phyloP scores from a whole-genome alignment of 2,329 filamentous ascomycete species.

The Aspergillus fructus region DNA sequence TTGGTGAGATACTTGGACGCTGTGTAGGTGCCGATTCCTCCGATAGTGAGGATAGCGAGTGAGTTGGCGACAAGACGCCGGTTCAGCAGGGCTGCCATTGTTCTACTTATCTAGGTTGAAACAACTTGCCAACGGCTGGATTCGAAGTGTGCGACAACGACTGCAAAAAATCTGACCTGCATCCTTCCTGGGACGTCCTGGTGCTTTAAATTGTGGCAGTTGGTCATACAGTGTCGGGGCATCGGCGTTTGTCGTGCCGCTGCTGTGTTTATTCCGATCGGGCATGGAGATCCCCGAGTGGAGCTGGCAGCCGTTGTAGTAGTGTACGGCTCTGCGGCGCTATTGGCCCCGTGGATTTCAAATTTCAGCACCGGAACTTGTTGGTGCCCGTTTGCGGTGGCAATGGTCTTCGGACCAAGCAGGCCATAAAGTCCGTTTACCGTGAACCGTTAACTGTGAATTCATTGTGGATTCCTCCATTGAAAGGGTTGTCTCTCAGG shows the following conservation, averaged over 20 bases:
- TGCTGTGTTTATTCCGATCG: neutral
- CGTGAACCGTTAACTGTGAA: too few species aligned
- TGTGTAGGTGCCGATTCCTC: conserved; percentile 1
- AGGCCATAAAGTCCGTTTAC: too few species aligned
- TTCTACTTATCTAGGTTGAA: neutral
- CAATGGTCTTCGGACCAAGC: neutral
- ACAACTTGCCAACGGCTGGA: neutral
- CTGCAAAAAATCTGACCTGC: too few species aligned
- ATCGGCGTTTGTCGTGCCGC: neutral
- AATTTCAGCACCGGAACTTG: too few species aligned
- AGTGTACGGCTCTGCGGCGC: neutral
- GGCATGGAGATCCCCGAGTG: neutral
- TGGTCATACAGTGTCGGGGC: neutral
- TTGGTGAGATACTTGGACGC: neutral
- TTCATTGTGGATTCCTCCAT: too few species aligned
- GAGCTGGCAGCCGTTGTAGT: neutral
- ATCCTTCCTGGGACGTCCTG: neutral
- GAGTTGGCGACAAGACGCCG: neutral
- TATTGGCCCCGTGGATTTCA: neutral
- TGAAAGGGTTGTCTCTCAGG: too few species aligned
- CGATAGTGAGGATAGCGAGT: neutral
- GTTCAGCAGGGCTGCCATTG: neutral
- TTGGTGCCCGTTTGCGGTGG: neutral
- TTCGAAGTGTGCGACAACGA: too few species aligned
- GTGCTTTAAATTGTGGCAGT: neutral